Evolutionary conservation across 1,284 basidiomycete species (phyloP).

Genomic region (Trichosporon sp.): DNA sequence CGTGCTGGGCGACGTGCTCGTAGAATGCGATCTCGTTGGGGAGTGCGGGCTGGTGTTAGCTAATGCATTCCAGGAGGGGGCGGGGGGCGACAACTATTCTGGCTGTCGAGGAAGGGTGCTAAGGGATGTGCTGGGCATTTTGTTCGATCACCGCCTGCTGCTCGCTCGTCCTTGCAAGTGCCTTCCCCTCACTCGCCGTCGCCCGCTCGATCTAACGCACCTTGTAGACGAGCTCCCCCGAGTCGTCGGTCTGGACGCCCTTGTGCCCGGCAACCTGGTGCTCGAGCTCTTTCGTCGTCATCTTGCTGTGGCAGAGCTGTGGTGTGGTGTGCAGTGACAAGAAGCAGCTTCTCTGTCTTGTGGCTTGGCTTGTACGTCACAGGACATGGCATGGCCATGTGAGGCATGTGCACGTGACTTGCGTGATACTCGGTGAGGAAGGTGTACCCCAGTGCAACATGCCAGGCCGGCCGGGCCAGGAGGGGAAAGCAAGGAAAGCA

Average conservation of each 20-base stretch:
- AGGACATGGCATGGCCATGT: not conserved
- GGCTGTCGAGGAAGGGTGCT: too few species aligned
- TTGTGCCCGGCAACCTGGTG: constrained; percentile 87
- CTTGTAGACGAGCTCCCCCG: constrained; percentile 82
- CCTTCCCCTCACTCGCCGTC: not conserved
- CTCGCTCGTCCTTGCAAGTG: too few species aligned
- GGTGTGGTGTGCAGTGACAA: not conserved
- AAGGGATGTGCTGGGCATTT: too few species aligned
- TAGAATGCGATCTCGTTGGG: constrained; percentile 80
- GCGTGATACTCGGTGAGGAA: not conserved
- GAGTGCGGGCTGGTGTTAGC: constrained; percentile 62
- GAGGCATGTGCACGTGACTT: not conserved
- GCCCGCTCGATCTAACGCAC: constrained; percentile 33
- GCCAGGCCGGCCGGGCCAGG: too few species aligned
- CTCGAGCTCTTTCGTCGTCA: constrained; percentile 47
- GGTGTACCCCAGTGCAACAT: too few species aligned
- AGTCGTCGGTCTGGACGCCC: constrained; percentile 72
- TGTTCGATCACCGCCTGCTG: too few species aligned
- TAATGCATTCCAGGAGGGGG: not conserved
- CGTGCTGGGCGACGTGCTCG: constrained; percentile 61
- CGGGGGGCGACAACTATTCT: too few species aligned
- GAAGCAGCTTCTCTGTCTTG: not conserved
- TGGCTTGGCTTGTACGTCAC: not conserved
- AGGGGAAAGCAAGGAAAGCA: too few species aligned
- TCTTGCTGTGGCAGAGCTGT: not conserved